These are phyloP conservation scores for Kluyveromyces dobzhanskii DNA, from an alignment of 805 yeast genomes.

Conservation along the genomic window DNA sequence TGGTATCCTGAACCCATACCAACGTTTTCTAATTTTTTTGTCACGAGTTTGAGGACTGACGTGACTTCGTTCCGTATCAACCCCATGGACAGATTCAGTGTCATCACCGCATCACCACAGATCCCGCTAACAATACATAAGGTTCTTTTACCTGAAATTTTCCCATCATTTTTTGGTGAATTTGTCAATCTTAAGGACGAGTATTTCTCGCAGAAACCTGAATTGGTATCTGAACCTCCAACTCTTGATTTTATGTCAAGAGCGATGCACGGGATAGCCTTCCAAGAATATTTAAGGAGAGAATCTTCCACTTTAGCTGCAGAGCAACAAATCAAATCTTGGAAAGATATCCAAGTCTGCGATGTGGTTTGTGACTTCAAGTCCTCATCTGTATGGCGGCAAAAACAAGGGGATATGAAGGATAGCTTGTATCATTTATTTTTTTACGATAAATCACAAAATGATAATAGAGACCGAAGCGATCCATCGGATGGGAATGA, in stretches of 20 bases:
- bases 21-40: slow-evolving; percentile 11
- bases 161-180: slow-evolving; percentile 12
- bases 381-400: slow-evolving; percentile 18
- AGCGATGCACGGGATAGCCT: not conserved
- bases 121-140: slow-evolving; percentile 86
- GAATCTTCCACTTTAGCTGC: not conserved
- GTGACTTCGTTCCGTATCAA: slow-evolving; percentile 16
- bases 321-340: slow-evolving; percentile 1
- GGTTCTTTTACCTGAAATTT: slow-evolving; percentile 15
- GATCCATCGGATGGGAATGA: not conserved
- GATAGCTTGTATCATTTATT: slow-evolving; percentile 12
- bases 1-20: slow-evolving; percentile 5
- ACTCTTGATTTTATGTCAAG: slow-evolving; percentile 3
- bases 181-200: slow-evolving; percentile 2
- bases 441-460: slow-evolving; percentile 1
- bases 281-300: not conserved
- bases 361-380: slow-evolving; percentile 5
- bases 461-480: not conserved
- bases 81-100: slow-evolving; percentile 23
- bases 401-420: slow-evolving; percentile 13
- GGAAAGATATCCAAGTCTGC: slow-evolving; percentile 1
- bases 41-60: slow-evolving; percentile 10
- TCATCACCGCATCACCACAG: slow-evolving; percentile 75
- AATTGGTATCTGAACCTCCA: not conserved
- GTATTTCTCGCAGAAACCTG: not conserved